Percentiles rank a stretch among this genome's conserved stretches.
phyloP scores from a whole-genome alignment of 208 protist species.

The Crithidia acanthocephali region DNA sequence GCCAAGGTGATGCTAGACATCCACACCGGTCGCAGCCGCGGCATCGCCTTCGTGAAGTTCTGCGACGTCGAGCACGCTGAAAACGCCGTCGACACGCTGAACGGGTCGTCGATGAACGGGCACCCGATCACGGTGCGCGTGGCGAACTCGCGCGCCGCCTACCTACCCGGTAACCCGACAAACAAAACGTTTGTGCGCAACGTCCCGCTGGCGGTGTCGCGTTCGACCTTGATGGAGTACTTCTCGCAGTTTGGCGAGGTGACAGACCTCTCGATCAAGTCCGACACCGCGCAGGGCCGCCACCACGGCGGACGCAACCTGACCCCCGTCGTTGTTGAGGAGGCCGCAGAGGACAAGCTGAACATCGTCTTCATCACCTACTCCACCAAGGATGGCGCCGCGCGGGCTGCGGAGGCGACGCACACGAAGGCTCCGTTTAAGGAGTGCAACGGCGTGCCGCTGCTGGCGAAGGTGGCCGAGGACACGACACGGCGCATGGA shows the following conservation, averaged over 20 bases:
- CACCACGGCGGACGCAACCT: constrained; percentile 10
- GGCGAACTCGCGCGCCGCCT: constrained; percentile 69
- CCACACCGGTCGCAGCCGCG: constrained; percentile 67
- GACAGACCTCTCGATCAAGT: constrained; percentile 71
- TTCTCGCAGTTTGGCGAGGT: constrained; percentile 72
- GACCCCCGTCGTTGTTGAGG: constrained; percentile 3
- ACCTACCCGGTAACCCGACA: constrained; percentile 67
- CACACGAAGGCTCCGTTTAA: constrained; percentile 68
- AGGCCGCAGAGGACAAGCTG: constrained; percentile 27
- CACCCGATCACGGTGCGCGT: constrained; percentile 59
- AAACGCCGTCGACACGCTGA: constrained; percentile 47
- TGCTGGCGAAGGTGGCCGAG: constrained; percentile 82
- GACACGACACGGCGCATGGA: constrained; percentile 70
- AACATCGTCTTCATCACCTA: constrained; percentile 85
- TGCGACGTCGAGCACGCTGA: constrained; percentile 43
- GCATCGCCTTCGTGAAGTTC: constrained; percentile 85
- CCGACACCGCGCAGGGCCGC: constrained; percentile 55
- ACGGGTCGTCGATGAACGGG: constrained; percentile 40
- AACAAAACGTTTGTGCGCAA: constrained; percentile 83
- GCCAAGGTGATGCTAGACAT: constrained; percentile 91
- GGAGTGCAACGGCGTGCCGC: constrained; percentile 66
- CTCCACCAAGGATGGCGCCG: constrained; percentile 65
- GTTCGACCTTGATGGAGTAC: constrained; percentile 43
- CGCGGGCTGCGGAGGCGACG: constrained; percentile 53
- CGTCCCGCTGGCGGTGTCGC: constrained; percentile 56